These are phyloP conservation scores for Vitis hybrid DNA, from an alignment of 177 flowering plant genomes.

Conservation along the genomic window DNA sequence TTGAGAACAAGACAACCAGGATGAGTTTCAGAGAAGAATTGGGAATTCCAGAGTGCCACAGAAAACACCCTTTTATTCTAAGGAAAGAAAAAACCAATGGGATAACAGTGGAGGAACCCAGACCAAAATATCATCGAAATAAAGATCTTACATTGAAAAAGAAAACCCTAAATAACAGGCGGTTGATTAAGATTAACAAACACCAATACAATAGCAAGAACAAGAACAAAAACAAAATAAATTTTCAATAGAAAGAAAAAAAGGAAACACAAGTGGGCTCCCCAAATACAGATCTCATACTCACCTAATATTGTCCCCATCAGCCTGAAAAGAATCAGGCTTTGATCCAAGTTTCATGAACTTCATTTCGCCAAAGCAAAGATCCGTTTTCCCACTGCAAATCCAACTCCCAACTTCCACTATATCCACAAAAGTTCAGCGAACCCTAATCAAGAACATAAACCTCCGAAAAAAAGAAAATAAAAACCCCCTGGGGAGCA, in stretches of 20 bases:
- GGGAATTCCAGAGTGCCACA: no score
- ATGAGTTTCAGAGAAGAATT: no score
- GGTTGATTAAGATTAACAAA: no score
- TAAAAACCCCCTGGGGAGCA: conserved; percentile 6
- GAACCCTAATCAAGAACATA: neutral
- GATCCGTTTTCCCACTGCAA: conserved; percentile 21
- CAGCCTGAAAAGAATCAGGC: conserved; percentile 83
- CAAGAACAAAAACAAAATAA: no score
- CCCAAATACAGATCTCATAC: conserved; percentile 6
- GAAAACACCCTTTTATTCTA: no score
- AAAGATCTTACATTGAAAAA: no score
- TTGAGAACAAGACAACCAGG: no score
- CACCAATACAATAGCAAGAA: no score
- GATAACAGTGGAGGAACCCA: no score
- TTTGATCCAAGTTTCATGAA: conserved; percentile 99
- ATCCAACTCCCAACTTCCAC: conserved; percentile 8
- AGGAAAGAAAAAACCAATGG: no score
- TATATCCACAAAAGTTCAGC: conserved; percentile 4
- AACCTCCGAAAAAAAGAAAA: neutral
- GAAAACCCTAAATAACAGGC: no score
- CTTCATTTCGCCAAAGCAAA: conserved; percentile 60
- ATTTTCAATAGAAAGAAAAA: neutral
- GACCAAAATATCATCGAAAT: no score
- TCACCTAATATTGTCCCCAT: conserved; percentile 81
- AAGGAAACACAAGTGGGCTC: neutral